A percentile compares a stretch with the other conserved stretches of the same genome.
phyloP scores from a whole-genome alignment of 371 early-diverging fungal species.

The Batkoa obscura region DNA sequence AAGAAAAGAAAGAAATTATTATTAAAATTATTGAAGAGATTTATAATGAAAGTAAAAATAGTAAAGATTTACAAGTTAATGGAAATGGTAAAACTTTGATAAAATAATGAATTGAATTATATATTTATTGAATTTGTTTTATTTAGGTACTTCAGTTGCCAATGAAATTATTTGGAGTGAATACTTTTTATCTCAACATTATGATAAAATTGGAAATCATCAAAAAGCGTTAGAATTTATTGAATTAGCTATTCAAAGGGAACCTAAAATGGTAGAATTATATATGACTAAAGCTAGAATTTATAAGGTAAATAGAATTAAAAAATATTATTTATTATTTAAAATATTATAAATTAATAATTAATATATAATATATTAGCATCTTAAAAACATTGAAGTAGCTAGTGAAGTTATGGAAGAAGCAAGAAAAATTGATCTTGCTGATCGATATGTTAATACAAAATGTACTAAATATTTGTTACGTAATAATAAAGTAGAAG shows the following conservation, averaged over 20 bases:
- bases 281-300: slow-evolving; percentile 87
- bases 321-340: not conserved
- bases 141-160: slow-evolving; percentile 38
- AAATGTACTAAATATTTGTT: slow-evolving; percentile 90
- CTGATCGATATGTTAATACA: slow-evolving; percentile 89
- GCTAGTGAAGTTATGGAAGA: slow-evolving; percentile 63
- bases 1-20: slow-evolving; percentile 40
- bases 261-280: slow-evolving; percentile 77
- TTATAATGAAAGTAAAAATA: too few relatives aligned
- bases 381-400: slow-evolving; percentile 43
- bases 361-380: slow-evolving; percentile 19
- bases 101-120: too few relatives aligned
- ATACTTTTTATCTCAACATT: slow-evolving; percentile 78
- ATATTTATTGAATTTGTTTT: not conserved
- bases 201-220: slow-evolving; percentile 41
- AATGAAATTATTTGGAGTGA: slow-evolving; percentile 69
- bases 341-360: not conserved
- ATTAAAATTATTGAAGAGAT: slow-evolving; percentile 42
- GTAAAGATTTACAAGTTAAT: too few relatives aligned
- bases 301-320: slow-evolving; percentile 35
- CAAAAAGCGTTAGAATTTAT: slow-evolving; percentile 51
- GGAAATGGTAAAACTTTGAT: too few relatives aligned
- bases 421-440: slow-evolving; percentile 75
- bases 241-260: slow-evolving; percentile 62
- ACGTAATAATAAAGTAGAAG: slow-evolving; percentile 49